Evolutionary conservation across 345 rosid genomes (phyloP), one percentile per base, ranked within the genome.

Genomic region (Gossypium australe): DNA sequence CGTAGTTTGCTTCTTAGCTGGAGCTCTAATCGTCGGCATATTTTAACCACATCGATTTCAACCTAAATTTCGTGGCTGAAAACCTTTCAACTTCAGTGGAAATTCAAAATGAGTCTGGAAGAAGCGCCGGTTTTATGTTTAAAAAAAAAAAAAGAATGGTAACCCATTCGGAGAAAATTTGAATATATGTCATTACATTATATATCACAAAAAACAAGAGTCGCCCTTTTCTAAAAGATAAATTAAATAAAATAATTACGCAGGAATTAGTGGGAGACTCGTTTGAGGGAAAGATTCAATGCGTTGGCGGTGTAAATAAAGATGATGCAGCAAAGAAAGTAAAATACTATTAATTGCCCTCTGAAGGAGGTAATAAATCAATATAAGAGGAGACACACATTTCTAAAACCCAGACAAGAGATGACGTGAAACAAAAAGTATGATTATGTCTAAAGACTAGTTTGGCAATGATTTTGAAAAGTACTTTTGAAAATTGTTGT

Each of bases 21-120:
- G 91, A 84, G 86, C 89, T 83, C 85, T 82, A 70, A 90, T 88
- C 77, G 83, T 84, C 77, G 92, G 92, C 95, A 90, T 90, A 78
- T 77, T 67, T 64, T n/a, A 64, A 25, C 74, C 65, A 63, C 82
- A 79, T 72, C 49, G 72, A 73, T 60, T 17, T 63, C 58, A 43
- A 49, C 8, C 14, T 51, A 44, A 63, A 51, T 22, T 4, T 12
- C 14, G 13, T 29, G 9, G 5, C 24, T 34, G 25, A 29, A 41
- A 27, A 12, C 27, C 34, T 57, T 7, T 5, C 47, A 20, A 17
- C 7, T 17, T 27, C 16, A 41, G 45, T 47, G 7, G 22, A 76
- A 24, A 43, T 56, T 67, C 58, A 58, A 45, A 67, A 56, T 10
- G 10, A n/a, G 71, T 52, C 55, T 20, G n/a, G 34, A 71, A 56